These are phyloP conservation scores for Geranomyces variabilis DNA, from an alignment of 192 early-diverging fungal species.

Conservation along the genomic window DNA sequence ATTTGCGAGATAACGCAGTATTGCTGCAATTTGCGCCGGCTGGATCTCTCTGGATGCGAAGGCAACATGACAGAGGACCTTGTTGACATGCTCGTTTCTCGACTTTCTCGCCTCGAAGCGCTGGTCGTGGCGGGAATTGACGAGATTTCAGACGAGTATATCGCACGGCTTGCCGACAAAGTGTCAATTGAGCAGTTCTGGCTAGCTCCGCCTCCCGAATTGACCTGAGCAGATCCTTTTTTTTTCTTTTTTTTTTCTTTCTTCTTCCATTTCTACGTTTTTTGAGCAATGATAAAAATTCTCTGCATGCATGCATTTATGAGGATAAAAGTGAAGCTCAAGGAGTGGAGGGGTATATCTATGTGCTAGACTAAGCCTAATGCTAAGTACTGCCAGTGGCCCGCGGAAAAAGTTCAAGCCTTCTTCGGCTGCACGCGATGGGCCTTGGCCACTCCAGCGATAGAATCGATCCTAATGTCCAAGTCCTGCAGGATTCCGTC, in stretches of 20 bases:
- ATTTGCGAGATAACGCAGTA: not conserved
- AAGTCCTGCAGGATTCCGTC: slow-evolving; percentile 34
- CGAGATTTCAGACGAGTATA: slow-evolving; percentile 11
- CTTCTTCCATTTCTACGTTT: too few species aligned
- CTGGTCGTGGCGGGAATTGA: slow-evolving; percentile 12
- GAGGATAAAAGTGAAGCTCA: too few species aligned
- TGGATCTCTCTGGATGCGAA: slow-evolving; percentile 20
- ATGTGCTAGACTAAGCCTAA: too few species aligned
- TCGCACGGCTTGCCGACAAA: not conserved
- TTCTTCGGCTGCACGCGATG: not conserved
- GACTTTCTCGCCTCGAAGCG: slow-evolving; percentile 13
- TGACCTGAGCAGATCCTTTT: not conserved
- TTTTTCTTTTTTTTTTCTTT: too few species aligned
- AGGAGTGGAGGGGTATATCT: too few species aligned
- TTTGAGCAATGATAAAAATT: too few species aligned
- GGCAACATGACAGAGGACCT: not conserved
- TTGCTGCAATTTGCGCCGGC: slow-evolving; percentile 4
- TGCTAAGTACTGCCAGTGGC: too few species aligned
- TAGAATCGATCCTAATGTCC: not conserved
- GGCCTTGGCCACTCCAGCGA: not conserved
- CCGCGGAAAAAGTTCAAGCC: not conserved
- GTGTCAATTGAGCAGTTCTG: slow-evolving; percentile 14
- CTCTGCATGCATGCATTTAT: too few species aligned
- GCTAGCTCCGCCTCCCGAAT: slow-evolving; percentile 19
- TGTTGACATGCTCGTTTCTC: not conserved